Percentiles rank a stretch among this genome's conserved stretches.
These are phyloP conservation scores for Nemania sp. DNA, from an alignment of 2,329 filamentous ascomycete genomes.

Conservation along the genomic window DNA sequence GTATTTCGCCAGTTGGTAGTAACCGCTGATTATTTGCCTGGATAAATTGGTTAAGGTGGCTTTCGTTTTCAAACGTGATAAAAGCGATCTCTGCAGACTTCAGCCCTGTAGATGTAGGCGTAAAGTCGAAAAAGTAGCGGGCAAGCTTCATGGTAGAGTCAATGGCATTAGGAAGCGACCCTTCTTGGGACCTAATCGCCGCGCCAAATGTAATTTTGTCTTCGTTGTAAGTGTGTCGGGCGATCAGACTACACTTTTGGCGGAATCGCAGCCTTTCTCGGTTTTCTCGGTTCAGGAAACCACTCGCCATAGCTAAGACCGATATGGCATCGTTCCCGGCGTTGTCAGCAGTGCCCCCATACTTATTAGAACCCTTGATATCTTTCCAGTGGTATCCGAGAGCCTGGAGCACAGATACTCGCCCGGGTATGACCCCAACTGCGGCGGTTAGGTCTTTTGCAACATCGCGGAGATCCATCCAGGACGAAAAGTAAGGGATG, in stretches of 20 bases:
- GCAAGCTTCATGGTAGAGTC: conserved; percentile 5
- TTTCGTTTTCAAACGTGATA: conserved; percentile 1
- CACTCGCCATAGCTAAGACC: conserved; percentile 1
- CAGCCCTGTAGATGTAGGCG: background rate
- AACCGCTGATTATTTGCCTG: background rate
- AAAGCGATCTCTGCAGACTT: conserved; percentile 2
- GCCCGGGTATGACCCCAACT: conserved; percentile 3
- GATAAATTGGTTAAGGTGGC: background rate
- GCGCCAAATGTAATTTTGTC: background rate
- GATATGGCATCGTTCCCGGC: conserved; percentile 4
- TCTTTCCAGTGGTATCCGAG: conserved; percentile 10
- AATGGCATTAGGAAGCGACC: conserved; percentile 3
- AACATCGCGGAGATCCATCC: conserved; percentile 19
- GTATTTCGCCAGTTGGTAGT: conserved; percentile 8
- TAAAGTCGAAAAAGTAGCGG: conserved; percentile 4
- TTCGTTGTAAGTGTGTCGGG: background rate
- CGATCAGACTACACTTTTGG: conserved; percentile 9
- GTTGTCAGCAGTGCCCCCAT: conserved; percentile 5
- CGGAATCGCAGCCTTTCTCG: background rate
- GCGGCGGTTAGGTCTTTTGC: conserved; percentile 3
- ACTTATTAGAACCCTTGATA: conserved; percentile 3
- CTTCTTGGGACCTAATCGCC: background rate
- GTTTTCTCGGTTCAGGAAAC: conserved; percentile 2
- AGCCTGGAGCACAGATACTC: background rate
- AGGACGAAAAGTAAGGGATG: conserved; percentile 9